Percentiles rank a stretch among this genome's conserved stretches.
Conservation (phyloP, 306 rosid species). For the Clitoria ternatea region DNA sequence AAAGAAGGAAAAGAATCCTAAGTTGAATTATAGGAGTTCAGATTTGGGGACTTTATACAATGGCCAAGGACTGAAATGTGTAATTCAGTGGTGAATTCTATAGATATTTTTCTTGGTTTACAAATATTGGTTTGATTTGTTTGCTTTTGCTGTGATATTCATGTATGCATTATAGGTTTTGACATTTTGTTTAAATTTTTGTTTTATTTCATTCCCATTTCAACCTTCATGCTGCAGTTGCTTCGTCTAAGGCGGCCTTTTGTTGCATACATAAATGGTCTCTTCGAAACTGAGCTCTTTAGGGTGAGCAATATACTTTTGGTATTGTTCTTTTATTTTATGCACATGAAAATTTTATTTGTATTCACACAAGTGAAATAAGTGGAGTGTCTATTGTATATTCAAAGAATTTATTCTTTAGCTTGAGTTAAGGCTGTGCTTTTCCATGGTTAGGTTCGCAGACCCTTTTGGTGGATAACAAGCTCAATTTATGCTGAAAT, state of each 20-base stretch:
- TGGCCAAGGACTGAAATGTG: not conserved
- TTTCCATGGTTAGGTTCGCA: slow-evolving; percentile 67
- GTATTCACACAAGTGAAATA: not conserved
- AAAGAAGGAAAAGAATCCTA: not conserved
- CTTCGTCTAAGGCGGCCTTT: slow-evolving; percentile 88
- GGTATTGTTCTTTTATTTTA: not conserved
- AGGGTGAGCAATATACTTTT: slow-evolving; percentile 54
- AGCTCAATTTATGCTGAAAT: slow-evolving; percentile 95
- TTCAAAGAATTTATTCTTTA: no score
- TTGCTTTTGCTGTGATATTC: not conserved
- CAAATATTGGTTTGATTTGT: slow-evolving; percentile 16
- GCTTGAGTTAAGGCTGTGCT: no score
- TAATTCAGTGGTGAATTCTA: slow-evolving; percentile 1
- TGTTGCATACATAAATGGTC: slow-evolving; percentile 81
- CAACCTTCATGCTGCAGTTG: slow-evolving; percentile 48
- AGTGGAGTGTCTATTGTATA: not conserved
- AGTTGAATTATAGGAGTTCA: not conserved
- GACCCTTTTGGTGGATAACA: slow-evolving; percentile 99
- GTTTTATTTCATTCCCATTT: slow-evolving; percentile 15
- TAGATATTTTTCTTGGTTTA: no score
- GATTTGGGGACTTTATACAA: slow-evolving; percentile 15
- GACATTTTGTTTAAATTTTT: not conserved
- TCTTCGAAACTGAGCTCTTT: slow-evolving; percentile 71
- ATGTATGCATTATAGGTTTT: not conserved
- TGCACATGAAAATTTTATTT: not conserved